phyloP scores from a whole-genome alignment of 441 rosid genomes.

The Aleurites moluccanus region DNA sequence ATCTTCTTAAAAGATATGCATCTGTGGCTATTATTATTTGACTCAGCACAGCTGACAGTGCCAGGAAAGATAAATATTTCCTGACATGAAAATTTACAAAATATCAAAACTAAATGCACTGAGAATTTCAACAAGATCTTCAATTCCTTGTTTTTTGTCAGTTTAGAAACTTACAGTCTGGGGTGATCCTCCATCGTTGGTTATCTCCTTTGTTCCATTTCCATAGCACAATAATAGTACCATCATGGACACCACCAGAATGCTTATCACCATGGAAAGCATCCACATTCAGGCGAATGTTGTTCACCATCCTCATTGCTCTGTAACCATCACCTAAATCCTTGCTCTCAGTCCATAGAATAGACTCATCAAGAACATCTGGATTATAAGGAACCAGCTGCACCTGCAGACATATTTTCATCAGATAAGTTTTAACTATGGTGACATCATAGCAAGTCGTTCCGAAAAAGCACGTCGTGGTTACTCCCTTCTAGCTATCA shows the following conservation, averaged over 20 bases:
- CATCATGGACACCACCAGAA: conserved; percentile 74
- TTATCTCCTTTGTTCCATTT: conserved; percentile 80
- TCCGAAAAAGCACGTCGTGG: not conserved
- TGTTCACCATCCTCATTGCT: conserved; percentile 71
- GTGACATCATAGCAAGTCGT: not conserved
- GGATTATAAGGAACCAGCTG: conserved; percentile 59
- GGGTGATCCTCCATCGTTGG: conserved; percentile 77
- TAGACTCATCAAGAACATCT: conserved; percentile 57
- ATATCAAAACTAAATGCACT: not conserved
- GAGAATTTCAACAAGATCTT: not conserved
- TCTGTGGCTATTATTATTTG: not conserved
- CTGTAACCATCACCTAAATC: conserved; percentile 68
- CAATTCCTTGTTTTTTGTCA: not conserved
- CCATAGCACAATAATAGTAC: conserved; percentile 76
- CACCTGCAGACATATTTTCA: conserved; percentile 48
- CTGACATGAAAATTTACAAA: too few species aligned
- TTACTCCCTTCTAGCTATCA: not conserved
- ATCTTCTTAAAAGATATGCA: not conserved
- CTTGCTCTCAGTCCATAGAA: conserved; percentile 77
- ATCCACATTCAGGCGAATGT: conserved; percentile 64
- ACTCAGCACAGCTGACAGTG: not conserved
- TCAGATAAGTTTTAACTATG: not conserved
- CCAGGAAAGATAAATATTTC: not conserved
- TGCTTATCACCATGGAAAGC: conserved; percentile 71
- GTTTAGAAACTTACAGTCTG: conserved; percentile 55